These are phyloP conservation scores for Boletus rubescentipes DNA, from an alignment of 768 basidiomycete species.

Conservation along the genomic window DNA sequence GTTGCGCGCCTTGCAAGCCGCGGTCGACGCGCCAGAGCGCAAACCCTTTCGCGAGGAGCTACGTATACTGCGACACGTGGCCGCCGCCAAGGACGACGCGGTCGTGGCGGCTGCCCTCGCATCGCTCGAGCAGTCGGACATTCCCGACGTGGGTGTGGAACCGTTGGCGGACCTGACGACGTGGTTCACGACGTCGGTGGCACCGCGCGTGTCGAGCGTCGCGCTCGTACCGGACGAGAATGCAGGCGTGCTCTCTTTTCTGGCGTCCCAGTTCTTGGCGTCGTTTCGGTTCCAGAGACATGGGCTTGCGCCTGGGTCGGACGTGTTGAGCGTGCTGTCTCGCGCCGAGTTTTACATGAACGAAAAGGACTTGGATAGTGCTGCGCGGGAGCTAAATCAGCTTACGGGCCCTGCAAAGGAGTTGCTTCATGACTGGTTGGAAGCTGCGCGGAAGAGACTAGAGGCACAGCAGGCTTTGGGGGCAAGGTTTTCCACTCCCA, in stretches of 20 bases:
- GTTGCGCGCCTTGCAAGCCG: constrained; percentile 72
- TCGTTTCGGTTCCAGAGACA: constrained; percentile 76
- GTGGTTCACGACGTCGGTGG: constrained; percentile 88
- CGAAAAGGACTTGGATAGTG: constrained; percentile 84
- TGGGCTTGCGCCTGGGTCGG: constrained; percentile 69
- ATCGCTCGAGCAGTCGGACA: constrained; percentile 64
- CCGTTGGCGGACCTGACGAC: constrained; percentile 85
- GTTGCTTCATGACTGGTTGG: constrained; percentile 84
- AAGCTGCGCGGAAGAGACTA: constrained; percentile 80
- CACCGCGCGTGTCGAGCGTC: constrained; percentile 82
- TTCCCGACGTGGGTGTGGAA: constrained; percentile 81
- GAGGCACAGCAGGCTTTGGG: constrained; percentile 93
- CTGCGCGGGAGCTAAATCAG: constrained; percentile 89
- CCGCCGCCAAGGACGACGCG: constrained; percentile 68
- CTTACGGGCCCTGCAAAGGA: constrained; percentile 77
- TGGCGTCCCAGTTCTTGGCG: constrained; percentile 78
- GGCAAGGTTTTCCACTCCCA: constrained; percentile 38
- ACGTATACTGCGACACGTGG: constrained; percentile 72
- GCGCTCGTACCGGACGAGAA: constrained; percentile 90
- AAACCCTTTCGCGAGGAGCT: constrained; percentile 91
- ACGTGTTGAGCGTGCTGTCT: constrained; percentile 84
- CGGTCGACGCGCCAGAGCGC: constrained; percentile 63
- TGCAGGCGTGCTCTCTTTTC: constrained; percentile 83
- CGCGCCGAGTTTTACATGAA: constrained; percentile 87
- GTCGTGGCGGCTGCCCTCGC: constrained; percentile 66